phyloP scores from a whole-genome alignment of 164 flowering plant species.

The Santalum album region DNA sequence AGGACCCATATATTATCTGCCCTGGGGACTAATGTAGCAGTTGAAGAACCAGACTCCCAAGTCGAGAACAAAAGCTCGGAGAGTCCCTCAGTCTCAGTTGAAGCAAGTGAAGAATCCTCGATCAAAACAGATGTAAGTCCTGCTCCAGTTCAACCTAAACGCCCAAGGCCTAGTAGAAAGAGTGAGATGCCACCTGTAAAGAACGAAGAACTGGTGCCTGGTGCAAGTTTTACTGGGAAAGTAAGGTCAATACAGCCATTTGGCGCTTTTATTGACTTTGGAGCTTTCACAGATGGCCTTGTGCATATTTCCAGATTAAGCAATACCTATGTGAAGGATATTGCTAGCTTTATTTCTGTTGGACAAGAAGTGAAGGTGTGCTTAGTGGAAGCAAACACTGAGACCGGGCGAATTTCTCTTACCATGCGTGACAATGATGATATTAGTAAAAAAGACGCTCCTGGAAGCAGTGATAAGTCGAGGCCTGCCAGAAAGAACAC shows the following conservation, averaged over 20 bases:
- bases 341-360: slow-evolving; percentile 56
- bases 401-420: slow-evolving; percentile 72
- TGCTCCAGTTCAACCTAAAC: slow-evolving; percentile 32
- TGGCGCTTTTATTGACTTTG: slow-evolving; percentile 97
- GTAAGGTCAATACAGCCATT: slow-evolving; percentile 88
- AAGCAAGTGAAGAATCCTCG: slow-evolving; percentile 34
- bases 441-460: slow-evolving; percentile 23
- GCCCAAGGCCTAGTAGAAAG: slow-evolving; percentile 51
- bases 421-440: slow-evolving; percentile 75
- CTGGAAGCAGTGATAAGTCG: slow-evolving; percentile 30
- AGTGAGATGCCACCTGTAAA: slow-evolving; percentile 92
- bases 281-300: slow-evolving; percentile 93
- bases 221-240: slow-evolving; percentile 90
- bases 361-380: slow-evolving; percentile 96
- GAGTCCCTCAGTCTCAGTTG: slow-evolving; percentile 19
- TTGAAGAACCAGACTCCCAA: slow-evolving; percentile 52
- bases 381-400: slow-evolving; percentile 64
- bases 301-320: slow-evolving; percentile 88
- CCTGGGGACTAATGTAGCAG: slow-evolving; percentile 59
- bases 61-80: slow-evolving; percentile 28
- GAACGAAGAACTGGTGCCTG: slow-evolving; percentile 74
- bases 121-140: slow-evolving; percentile 24
- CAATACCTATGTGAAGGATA: slow-evolving; percentile 85
- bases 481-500: slow-evolving; percentile 33
- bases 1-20: slow-evolving; percentile 36